Conservation (phyloP, 768 basidiomycete genomes). For the Guyanaporus albipodus region DNA sequence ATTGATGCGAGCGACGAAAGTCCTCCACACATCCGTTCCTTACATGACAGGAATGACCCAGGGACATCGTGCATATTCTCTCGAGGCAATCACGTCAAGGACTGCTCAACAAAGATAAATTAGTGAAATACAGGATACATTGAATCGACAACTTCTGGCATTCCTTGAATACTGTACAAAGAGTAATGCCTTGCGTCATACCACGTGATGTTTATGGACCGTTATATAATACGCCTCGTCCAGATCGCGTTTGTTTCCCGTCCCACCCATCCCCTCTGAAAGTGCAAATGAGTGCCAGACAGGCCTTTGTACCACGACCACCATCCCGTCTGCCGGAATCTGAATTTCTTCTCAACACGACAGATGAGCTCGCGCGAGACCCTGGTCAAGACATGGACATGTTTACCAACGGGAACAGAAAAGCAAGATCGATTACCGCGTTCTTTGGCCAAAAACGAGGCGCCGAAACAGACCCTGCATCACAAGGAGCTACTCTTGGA, state of each 20-base stretch:
- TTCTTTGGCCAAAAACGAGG: constrained; percentile 20
- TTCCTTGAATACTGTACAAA: too few relatives aligned
- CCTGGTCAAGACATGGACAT: constrained; percentile 3
- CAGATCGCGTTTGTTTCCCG: background rate
- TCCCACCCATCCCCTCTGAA: background rate
- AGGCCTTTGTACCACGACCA: constrained; percentile 23
- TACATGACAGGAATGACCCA: too few relatives aligned
- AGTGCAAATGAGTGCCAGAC: constrained; percentile 27
- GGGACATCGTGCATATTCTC: too few relatives aligned
- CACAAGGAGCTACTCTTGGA: constrained; percentile 5
- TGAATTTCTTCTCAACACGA: constrained; percentile 2
- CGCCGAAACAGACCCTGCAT: background rate
- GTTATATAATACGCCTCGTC: constrained; percentile 4
- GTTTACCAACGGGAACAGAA: constrained; percentile 8
- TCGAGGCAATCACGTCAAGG: too few relatives aligned
- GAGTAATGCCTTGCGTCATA: background rate
- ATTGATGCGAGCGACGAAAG: too few relatives aligned
- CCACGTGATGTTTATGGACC: constrained; percentile 9
- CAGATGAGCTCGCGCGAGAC: constrained; percentile 5
- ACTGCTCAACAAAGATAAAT: too few relatives aligned
- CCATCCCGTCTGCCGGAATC: constrained; percentile 9
- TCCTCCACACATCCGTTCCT: too few relatives aligned
- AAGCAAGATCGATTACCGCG: constrained; percentile 20
- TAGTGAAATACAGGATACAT: too few relatives aligned
- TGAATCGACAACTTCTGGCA: too few relatives aligned